phyloP scores from a whole-genome alignment of 192 early-diverging fungal species.

The Gigaspora rosea region DNA sequence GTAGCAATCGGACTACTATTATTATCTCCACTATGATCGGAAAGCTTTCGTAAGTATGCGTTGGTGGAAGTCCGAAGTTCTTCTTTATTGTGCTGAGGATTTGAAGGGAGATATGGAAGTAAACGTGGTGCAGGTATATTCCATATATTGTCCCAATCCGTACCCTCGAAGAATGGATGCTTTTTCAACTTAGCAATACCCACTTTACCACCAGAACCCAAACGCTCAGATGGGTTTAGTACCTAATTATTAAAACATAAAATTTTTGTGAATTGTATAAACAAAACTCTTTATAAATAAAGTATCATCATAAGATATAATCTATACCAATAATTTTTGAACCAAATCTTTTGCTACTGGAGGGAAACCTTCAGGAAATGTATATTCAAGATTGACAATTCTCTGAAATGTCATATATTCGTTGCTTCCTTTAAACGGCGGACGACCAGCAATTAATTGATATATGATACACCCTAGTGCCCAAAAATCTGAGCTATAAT shows the following conservation, averaged over 20 bases:
- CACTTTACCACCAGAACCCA: constrained; percentile 59
- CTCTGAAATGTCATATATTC: constrained; percentile 98
- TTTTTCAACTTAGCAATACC: constrained; percentile 64
- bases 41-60: constrained; percentile 33
- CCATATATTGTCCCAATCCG: constrained; percentile 71
- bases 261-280: neutral
- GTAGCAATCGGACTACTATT: constrained; percentile 20
- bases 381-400: constrained; percentile 86
- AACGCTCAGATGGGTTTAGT: constrained; percentile 59
- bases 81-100: constrained; percentile 39
- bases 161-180: constrained; percentile 82
- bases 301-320: neutral
- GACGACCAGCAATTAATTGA: constrained; percentile 84
- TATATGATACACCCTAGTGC: constrained; percentile 90
- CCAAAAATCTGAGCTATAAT: constrained; percentile 73
- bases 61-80: constrained; percentile 37
- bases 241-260: constrained; percentile 27
- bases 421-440: constrained; percentile 93
- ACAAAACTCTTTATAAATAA: neutral
- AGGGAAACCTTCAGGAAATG: constrained; percentile 76
- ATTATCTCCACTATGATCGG: constrained; percentile 17
- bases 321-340: constrained; percentile 62
- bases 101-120: constrained; percentile 44
- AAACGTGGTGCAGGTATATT: constrained; percentile 52
- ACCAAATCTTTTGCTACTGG: constrained; percentile 75